These are phyloP conservation scores for Euphorbia lathyris DNA, from an alignment of 345 rosid genomes.

Conservation along the genomic window DNA sequence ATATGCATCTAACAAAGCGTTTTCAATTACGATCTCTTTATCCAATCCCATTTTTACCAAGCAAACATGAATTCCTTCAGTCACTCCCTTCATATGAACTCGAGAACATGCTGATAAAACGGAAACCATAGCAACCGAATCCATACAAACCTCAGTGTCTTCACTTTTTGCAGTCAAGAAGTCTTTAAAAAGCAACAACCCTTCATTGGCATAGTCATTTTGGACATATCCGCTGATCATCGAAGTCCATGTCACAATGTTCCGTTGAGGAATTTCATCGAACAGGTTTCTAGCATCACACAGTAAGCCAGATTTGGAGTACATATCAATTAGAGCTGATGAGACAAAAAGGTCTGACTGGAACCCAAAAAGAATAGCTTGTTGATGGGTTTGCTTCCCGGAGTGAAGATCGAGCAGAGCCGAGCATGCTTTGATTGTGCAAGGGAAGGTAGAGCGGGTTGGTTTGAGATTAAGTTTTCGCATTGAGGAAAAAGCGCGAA, in stretches of 20 bases:
- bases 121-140: conserved; percentile 64
- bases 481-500: conserved; percentile 78
- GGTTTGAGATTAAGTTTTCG: conserved; percentile 66
- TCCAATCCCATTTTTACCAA: conserved; percentile 63
- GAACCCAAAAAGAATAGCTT: conserved; percentile 64
- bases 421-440: conserved; percentile 83
- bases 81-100: conserved; percentile 39
- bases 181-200: conserved; percentile 63
- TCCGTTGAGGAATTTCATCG: conserved; percentile 71
- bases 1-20: conserved; percentile 74
- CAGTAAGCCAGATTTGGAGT: conserved; percentile 57
- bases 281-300: conserved; percentile 61
- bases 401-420: conserved; percentile 64
- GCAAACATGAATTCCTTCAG: conserved; percentile 59
- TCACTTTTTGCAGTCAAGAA: conserved; percentile 50
- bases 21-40: conserved; percentile 48
- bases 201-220: conserved; percentile 48
- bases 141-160: conserved; percentile 33
- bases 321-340: conserved; percentile 72
- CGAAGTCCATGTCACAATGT: conserved; percentile 81
- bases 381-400: conserved; percentile 81
- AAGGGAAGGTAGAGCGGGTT: conserved; percentile 75
- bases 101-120: conserved; percentile 77
- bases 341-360: conserved; percentile 72
- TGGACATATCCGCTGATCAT: conserved; percentile 74